Evolutionary conservation across 2,329 filamentous ascomycete species (phyloP), one percentile per base, ranked within the genome.

Genomic region (Boeremia lycopersici): DNA sequence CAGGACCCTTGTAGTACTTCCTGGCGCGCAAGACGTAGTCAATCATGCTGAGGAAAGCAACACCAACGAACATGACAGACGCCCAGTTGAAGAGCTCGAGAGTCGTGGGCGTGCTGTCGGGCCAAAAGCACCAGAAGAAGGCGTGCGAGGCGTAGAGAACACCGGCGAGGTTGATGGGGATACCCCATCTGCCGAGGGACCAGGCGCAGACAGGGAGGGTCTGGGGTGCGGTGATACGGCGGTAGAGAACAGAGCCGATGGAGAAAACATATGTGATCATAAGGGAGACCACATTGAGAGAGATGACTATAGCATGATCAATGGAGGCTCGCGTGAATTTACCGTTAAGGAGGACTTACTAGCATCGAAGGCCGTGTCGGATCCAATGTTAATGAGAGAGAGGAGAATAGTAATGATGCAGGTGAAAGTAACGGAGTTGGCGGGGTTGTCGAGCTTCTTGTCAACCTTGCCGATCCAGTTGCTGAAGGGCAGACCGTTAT

Each of bases 61-160:
- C 66, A 15, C 59, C 69, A 1, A 64, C 61, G 41, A 74, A 76
- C 64, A 76, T 73, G 35, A 76, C 73, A 1, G 67, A 61, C 6
- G 71, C 67, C 71, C 71, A 76, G 42, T 76, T 75, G 55, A 76
- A 74, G 2, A 59, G 59, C 2, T 60, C 61, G 19, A 59, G 30
- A 12, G 56, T 61, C 10, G 67, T 61, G 12, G 69, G 69, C 7
- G 67, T 70, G 4, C 59, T 56, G 28, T 69, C 61, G 3, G 76
- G 76, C 74, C 74, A 78, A 60, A 77, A 76, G 29, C 69, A 70
- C 74, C 75, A 78, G 57, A 78, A 77, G 55, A 77, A 76, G 5
- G 72, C 69, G 49, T 74, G 73, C 3, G 59, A 51, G 3, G 67
- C 58, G 48, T 76, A 79, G 9, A 74, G 43, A 7, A 78, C 49